Conservation (phyloP, 2,329 filamentous ascomycete genomes). For the Talaromyces sp. region DNA sequence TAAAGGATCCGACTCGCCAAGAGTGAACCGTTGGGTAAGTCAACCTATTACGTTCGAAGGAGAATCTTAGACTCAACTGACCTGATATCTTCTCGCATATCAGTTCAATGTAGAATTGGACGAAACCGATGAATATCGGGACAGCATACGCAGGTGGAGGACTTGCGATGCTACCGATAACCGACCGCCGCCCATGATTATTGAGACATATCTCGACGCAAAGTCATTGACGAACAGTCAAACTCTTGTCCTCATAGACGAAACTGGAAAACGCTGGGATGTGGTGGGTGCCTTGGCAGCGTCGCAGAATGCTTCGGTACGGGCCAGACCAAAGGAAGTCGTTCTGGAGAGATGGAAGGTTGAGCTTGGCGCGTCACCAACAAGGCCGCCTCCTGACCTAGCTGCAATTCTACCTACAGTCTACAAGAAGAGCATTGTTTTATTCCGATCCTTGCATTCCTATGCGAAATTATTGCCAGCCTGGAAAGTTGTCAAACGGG, state of each 20-base stretch:
- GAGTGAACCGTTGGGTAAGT: conserved; percentile 83
- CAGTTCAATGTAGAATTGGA: conserved; percentile 95
- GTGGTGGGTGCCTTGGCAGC: conserved; percentile 76
- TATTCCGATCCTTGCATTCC: conserved; percentile 85
- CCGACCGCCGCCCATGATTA: conserved; percentile 76
- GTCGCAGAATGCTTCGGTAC: conserved; percentile 50
- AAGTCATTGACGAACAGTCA: conserved; percentile 77
- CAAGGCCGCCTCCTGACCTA: conserved; percentile 55
- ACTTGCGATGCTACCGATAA: conserved; percentile 71
- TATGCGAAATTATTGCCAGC: conserved; percentile 78
- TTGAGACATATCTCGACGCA: conserved; percentile 86
- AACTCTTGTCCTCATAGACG: conserved; percentile 81
- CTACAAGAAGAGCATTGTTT: conserved; percentile 95
- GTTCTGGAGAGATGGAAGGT: conserved; percentile 89
- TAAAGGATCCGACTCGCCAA: conserved; percentile 57
- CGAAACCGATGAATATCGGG: conserved; percentile 81
- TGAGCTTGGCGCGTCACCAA: conserved; percentile 64
- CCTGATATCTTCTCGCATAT: neutral
- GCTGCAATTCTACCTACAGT: conserved; percentile 71
- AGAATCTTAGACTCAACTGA: conserved; percentile 67
- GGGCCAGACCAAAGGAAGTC: conserved; percentile 62
- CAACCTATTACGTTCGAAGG: conserved; percentile 53
- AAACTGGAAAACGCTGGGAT: conserved; percentile 88
- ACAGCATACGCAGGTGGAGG: conserved; percentile 80
- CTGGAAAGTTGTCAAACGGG: conserved; percentile 76